Percentiles rank a stretch among this genome's conserved stretches.
phyloP scores from a whole-genome alignment of 169 alveolate genomes.

The Babesia gibsoni region DNA sequence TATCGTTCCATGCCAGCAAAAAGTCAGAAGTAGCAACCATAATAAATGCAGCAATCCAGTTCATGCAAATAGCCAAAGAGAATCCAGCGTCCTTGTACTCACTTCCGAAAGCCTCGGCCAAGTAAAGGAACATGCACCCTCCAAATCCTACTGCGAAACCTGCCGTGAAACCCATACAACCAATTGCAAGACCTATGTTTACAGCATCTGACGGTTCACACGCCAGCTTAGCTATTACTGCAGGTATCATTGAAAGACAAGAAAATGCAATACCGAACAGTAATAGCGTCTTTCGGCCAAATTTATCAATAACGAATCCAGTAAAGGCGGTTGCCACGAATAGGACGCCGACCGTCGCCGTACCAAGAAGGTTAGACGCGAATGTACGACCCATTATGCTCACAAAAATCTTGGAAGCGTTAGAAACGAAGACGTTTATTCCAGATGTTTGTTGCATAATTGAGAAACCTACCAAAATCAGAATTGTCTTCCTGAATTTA shows the following conservation, averaged over 20 bases:
- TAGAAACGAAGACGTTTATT: constrained; percentile 77
- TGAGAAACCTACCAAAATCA: constrained; percentile 71
- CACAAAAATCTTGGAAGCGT: constrained; percentile 75
- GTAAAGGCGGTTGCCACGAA: constrained; percentile 70
- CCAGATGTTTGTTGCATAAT: constrained; percentile 83
- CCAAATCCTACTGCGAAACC: constrained; percentile 83
- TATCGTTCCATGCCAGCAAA: constrained; percentile 62
- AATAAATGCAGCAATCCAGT: constrained; percentile 76
- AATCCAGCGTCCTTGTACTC: constrained; percentile 82
- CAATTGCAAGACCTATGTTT: constrained; percentile 38
- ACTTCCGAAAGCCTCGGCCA: constrained; percentile 80
- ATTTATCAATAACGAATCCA: constrained; percentile 69
- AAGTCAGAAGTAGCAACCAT: constrained; percentile 77
- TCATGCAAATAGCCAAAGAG: constrained; percentile 73
- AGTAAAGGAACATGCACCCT: constrained; percentile 82
- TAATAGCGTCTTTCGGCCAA: constrained; percentile 79
- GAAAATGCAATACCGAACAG: constrained; percentile 66
- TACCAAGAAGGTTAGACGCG: constrained; percentile 67
- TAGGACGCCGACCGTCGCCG: constrained; percentile 58
- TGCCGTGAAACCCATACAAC: constrained; percentile 71
- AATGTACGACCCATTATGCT: constrained; percentile 57
- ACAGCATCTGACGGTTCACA: constrained; percentile 10
- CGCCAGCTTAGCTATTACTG: constrained; percentile 58
- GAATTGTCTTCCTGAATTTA: constrained; percentile 69
- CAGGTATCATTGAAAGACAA: constrained; percentile 62